phyloP scores from a whole-genome alignment of 2,329 filamentous ascomycete genomes.

The Chaetoscypha palmicola region DNA sequence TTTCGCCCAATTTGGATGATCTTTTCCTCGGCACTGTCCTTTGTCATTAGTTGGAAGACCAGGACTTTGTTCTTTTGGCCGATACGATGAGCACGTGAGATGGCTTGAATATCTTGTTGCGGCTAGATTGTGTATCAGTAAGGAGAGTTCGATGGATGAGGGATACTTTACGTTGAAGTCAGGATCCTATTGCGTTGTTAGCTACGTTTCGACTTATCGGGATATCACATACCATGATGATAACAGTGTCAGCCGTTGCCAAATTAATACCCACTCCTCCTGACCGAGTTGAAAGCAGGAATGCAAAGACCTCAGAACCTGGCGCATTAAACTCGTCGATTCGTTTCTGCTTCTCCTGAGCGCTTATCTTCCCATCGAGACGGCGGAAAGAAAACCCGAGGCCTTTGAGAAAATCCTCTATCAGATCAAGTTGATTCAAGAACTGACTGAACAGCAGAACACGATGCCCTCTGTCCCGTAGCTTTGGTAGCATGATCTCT shows the following conservation, averaged over 20 bases:
- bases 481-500: conserved; percentile 77
- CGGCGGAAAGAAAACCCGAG: conserved; percentile 68
- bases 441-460: conserved; percentile 97
- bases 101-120: conserved; percentile 92
- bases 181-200: conserved; percentile 24
- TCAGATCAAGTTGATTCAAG: conserved; percentile 75
- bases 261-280: conserved; percentile 97
- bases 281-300: conserved; percentile 86
- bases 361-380: conserved; percentile 76
- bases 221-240: conserved; percentile 77
- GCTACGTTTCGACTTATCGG: too few species aligned
- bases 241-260: conserved; percentile 93
- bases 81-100: conserved; percentile 91
- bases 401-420: conserved; percentile 84
- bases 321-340: conserved; percentile 92
- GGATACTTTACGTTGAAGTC: conserved; percentile 26
- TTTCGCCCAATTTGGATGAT: conserved; percentile 93
- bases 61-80: conserved; percentile 94
- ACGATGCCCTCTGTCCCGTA: conserved; percentile 77
- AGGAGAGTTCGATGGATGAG: background rate
- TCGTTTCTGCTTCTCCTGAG: conserved; percentile 83
- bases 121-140: conserved; percentile 48
- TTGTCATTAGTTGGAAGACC: conserved; percentile 90
- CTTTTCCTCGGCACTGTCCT: conserved; percentile 83
- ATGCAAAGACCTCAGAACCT: conserved; percentile 76